Evolutionary conservation across 1,284 basidiomycete species (phyloP), one percentile per base, ranked within the genome.

Genomic region (Xerocomus tenax): DNA sequence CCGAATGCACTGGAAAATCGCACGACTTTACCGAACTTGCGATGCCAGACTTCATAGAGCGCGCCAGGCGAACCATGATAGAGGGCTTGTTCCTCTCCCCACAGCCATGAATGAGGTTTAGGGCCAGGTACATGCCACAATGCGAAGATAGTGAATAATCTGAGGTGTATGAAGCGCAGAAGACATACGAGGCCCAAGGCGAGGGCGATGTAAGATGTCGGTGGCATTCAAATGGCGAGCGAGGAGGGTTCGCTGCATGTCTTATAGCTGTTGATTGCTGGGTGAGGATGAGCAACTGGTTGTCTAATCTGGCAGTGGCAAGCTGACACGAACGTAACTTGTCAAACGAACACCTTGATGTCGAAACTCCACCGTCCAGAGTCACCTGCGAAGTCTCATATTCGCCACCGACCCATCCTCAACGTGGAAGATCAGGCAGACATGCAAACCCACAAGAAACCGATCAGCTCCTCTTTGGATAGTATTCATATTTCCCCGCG

Each of bases 401-500:
- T 54, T 47, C 58, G 58, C 60, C 67, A 61, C 55, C 57, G 60
- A 52, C 47, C 60, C 23, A 65, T 51, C 47, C 36, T 52, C 50
- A 61, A 58, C 64, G 58, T 54, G 40, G 69, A 66, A 63, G 64
- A 58, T 35, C 55, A 61, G 45, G 45, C 61, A 63, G 71, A 67
- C 63, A 75, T 75, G 75, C 54, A 41, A 10, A 12, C 48, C 9
- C 45, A 54, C 52, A 51, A 62, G 47, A 64, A 63, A 56, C 67
- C 64, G 6, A 42, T 69, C 36, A 62, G 70, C 12, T 75, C 77
- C 30, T 84, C 84, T 26, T 65, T 87, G 51, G 77, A 81, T 57
- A 79, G 76, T 59, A 81, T 84, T 54, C 75, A 75, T 45, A 78
- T 86, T 52, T 72, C 74, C 46, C 82, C 85, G 39, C 78, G 84